These are phyloP conservation scores for Trichoderma afroharzianum DNA, from an alignment of 2,329 filamentous ascomycete species.

Conservation along the genomic window DNA sequence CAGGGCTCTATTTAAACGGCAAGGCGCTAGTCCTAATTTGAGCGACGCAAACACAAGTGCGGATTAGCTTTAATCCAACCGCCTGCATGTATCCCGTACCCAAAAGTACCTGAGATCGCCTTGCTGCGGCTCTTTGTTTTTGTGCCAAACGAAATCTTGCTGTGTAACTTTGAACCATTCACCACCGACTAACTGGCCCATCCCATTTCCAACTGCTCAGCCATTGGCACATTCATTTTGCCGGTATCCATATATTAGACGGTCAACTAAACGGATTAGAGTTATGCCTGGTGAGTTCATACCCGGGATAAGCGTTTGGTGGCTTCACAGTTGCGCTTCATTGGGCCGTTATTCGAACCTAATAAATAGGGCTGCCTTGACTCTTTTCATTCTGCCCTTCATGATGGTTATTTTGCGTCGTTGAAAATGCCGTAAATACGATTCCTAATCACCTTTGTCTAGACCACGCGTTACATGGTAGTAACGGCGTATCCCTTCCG, in stretches of 20 bases:
- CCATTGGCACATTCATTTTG: not conserved
- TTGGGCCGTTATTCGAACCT: not conserved
- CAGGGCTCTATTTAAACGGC: not conserved
- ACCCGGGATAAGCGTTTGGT: not conserved
- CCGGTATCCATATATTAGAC: not conserved
- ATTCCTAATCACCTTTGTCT: not conserved
- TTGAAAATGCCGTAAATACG: not conserved
- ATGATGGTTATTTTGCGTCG: not conserved
- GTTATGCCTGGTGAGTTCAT: slow-evolving; percentile 13
- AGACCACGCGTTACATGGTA: slow-evolving; percentile 12
- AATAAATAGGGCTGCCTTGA: not conserved
- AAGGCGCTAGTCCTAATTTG: not conserved
- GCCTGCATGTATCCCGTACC: not conserved
- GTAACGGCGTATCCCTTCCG: slow-evolving; percentile 18
- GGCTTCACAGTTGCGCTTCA: not conserved
- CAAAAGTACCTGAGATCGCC: not conserved
- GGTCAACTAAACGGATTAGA: not conserved
- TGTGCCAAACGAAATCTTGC: not conserved
- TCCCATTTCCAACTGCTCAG: not conserved
- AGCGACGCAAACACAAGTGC: not conserved
- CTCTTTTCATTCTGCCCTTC: not conserved
- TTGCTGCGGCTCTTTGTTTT: not conserved
- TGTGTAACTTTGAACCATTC: not conserved
- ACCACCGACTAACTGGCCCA: not conserved
- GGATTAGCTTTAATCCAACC: not conserved